Percentiles rank a stretch among this genome's conserved stretches.
Conservation (phyloP, 306 rosid species). For the Oxytropis ochrocephala region DNA sequence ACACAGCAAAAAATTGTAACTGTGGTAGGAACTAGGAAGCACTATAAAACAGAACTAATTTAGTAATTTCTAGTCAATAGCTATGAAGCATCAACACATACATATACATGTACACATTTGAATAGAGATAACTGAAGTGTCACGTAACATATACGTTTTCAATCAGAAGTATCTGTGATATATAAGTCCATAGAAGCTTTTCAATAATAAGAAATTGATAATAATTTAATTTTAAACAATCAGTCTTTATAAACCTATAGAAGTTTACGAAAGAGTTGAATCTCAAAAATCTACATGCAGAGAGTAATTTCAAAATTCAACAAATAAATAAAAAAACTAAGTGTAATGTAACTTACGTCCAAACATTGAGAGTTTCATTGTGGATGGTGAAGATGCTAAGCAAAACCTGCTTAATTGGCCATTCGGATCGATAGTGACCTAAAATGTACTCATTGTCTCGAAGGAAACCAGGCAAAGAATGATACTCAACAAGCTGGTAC, state of each 20-base stretch:
- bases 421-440: constrained; percentile 81
- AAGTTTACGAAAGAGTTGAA: not conserved
- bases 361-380: constrained; percentile 93
- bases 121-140: too few relatives aligned
- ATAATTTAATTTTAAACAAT: too few relatives aligned
- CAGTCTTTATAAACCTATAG: not conserved
- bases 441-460: constrained; percentile 83
- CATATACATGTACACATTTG: too few relatives aligned
- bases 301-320: not conserved
- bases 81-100: too few relatives aligned
- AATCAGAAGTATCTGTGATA: too few relatives aligned
- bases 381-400: constrained; percentile 83
- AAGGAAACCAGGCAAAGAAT: constrained; percentile 71
- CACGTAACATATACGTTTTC: too few relatives aligned
- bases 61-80: too few relatives aligned
- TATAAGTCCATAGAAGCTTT: too few relatives aligned
- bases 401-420: constrained; percentile 86
- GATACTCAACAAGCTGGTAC: constrained; percentile 92
- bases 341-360: constrained; percentile 62
- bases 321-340: too few relatives aligned
- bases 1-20: not conserved
- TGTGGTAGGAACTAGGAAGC: not conserved
- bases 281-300: not conserved
- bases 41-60: not conserved
- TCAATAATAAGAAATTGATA: too few relatives aligned